phyloP scores from a whole-genome alignment of 192 early-diverging fungal genomes.

The Backusella liffmaniae region DNA sequence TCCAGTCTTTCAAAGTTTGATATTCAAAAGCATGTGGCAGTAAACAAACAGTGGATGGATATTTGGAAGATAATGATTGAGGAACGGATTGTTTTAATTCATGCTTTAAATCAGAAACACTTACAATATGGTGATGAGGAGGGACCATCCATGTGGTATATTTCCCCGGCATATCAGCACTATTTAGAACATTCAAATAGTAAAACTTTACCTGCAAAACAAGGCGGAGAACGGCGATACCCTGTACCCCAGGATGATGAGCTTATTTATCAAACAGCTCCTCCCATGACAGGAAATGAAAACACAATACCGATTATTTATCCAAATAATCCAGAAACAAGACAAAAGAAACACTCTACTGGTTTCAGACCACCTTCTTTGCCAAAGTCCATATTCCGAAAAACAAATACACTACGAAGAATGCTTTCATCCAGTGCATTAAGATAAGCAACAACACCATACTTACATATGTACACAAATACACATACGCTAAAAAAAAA shows the following conservation, averaged over 20 bases:
- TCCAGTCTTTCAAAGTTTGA: not conserved
- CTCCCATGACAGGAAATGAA: not conserved
- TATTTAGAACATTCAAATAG: not conserved
- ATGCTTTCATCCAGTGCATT: conserved; percentile 12
- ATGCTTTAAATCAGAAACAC: conserved; percentile 14
- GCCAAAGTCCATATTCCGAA: not conserved
- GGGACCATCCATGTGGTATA: not conserved
- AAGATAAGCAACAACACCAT: not conserved
- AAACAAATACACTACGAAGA: conserved; percentile 1
- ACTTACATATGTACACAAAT: not conserved
- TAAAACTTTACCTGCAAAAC: not conserved
- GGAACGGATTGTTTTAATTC: conserved; percentile 13
- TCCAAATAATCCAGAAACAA: not conserved
- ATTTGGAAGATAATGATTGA: conserved; percentile 31
- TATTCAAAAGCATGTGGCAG: conserved; percentile 6
- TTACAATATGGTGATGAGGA: not conserved
- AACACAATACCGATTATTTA: not conserved
- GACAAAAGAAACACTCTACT: not conserved
- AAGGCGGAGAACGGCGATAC: not conserved
- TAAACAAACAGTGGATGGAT: conserved; percentile 21
- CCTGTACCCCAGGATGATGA: not conserved
- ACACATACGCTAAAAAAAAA: not conserved
- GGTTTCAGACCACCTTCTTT: not conserved
- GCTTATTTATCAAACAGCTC: not conserved
- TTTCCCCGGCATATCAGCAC: not conserved